phyloP scores from a whole-genome alignment of 768 basidiomycete species.

The Dentipellis fragilis region DNA sequence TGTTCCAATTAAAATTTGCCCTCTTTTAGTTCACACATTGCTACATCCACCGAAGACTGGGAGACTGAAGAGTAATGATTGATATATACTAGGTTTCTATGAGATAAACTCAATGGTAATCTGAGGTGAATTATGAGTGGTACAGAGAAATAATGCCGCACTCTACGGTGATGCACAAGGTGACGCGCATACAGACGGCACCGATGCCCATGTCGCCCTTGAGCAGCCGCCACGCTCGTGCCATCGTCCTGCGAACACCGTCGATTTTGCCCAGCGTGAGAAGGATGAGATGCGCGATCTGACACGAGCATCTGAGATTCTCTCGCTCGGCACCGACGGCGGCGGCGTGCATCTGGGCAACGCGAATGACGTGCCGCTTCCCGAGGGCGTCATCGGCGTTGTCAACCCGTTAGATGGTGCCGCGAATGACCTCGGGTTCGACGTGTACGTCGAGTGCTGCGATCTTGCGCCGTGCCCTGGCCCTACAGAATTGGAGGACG shows the following conservation, averaged over 20 bases:
- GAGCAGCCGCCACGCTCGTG: conserved; percentile 5
- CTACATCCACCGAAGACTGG: too few relatives aligned
- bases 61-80: too few relatives aligned
- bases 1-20: too few relatives aligned
- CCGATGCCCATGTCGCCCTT: conserved; percentile 20
- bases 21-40: too few relatives aligned
- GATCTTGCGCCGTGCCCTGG: conserved; percentile 70
- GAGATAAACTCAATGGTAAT: too few relatives aligned
- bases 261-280: conserved; percentile 78
- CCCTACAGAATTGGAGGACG: conserved; percentile 53
- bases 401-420: conserved; percentile 26
- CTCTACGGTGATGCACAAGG: too few relatives aligned
- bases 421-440: conserved; percentile 51
- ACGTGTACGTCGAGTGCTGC: conserved; percentile 84
- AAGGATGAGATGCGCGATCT: conserved; percentile 85
- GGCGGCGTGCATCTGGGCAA: conserved; percentile 80
- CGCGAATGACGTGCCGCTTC: conserved; percentile 59
- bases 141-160: too few relatives aligned
- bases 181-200: conserved; percentile 22
- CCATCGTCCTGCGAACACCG: conserved; percentile 38
- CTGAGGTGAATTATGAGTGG: too few relatives aligned
- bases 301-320: conserved; percentile 74
- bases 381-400: conserved; percentile 2
- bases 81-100: too few relatives aligned
- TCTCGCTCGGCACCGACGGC: conserved; percentile 36